phyloP scores from a whole-genome alignment of 495 filamentous ascomycete genomes.

The Penicillium bovifimosum region DNA sequence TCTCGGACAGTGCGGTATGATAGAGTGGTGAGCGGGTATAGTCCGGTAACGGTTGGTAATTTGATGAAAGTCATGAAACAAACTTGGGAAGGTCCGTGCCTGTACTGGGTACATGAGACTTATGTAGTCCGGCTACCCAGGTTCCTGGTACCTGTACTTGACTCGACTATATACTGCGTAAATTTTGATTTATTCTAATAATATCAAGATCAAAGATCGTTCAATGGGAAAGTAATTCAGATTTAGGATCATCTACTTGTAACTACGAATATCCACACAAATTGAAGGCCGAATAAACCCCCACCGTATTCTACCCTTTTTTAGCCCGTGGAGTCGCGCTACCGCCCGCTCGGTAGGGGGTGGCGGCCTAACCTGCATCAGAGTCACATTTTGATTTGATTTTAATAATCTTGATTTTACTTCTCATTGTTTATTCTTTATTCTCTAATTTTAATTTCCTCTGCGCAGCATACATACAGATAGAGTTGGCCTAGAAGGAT shows the following conservation, averaged over 20 bases:
- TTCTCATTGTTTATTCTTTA: not conserved
- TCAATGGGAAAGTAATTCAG: constrained; percentile 4
- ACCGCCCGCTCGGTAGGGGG: constrained; percentile 34
- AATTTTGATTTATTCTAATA: constrained; percentile 7
- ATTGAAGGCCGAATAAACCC: constrained; percentile 6
- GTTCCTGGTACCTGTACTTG: not conserved
- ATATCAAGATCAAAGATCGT: constrained; percentile 2
- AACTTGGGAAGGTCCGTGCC: constrained; percentile 7
- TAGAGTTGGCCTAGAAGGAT: constrained; percentile 5
- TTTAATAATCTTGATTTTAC: not conserved
- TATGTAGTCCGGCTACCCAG: not conserved
- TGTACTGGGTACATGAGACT: constrained; percentile 8
- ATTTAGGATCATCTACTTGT: constrained; percentile 7
- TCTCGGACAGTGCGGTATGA: not conserved
- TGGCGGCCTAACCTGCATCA: constrained; percentile 24
- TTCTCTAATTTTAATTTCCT: not conserved
- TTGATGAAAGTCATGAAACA: not conserved
- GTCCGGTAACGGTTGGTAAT: constrained; percentile 11
- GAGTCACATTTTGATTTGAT: constrained; percentile 7
- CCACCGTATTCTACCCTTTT: constrained; percentile 5
- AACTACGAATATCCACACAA: constrained; percentile 4
- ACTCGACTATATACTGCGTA: not conserved
- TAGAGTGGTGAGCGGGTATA: constrained; percentile 1
- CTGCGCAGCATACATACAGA: not conserved
- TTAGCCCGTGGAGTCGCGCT: constrained; percentile 26